phyloP scores from a whole-genome alignment of 331 rosid genomes.

The Ulmus americana region DNA sequence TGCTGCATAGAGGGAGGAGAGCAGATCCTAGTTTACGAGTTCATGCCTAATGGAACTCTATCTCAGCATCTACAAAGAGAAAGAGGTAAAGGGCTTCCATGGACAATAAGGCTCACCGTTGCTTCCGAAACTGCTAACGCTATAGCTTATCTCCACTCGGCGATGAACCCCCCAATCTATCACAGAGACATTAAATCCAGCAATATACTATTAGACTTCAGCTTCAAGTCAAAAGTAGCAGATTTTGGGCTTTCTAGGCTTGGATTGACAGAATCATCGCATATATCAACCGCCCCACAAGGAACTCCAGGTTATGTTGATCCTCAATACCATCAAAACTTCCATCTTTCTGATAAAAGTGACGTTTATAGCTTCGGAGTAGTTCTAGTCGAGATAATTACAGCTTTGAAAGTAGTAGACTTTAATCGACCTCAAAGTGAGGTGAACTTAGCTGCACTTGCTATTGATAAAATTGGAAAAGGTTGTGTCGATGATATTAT shows the following conservation, averaged over 20 bases:
- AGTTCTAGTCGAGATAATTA: conserved; percentile 82
- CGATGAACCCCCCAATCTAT: conserved; percentile 79
- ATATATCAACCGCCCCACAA: conserved; percentile 90
- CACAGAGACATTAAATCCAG: conserved; percentile 91
- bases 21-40: conserved; percentile 85
- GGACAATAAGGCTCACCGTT: conserved; percentile 76
- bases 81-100: conserved; percentile 61
- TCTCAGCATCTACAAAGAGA: conserved; percentile 75
- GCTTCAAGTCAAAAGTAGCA: conserved; percentile 80
- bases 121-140: conserved; percentile 87
- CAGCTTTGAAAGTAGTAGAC: conserved; percentile 83
- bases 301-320: conserved; percentile 98
- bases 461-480: conserved; percentile 72
- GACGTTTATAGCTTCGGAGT: conserved; percentile 96
- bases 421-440: conserved; percentile 66
- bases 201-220: conserved; percentile 67
- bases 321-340: conserved; percentile 95
- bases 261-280: conserved; percentile 74
- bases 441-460: conserved; percentile 88
- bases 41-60: conserved; percentile 86
- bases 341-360: conserved; percentile 86
- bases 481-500: conserved; percentile 68
- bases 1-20: conserved; percentile 83
- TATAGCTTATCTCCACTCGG: conserved; percentile 80
- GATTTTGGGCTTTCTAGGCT: conserved; percentile 96